These are phyloP conservation scores for Vachellia pachyceras DNA, from an alignment of 306 rosid genomes.

Conservation along the genomic window DNA sequence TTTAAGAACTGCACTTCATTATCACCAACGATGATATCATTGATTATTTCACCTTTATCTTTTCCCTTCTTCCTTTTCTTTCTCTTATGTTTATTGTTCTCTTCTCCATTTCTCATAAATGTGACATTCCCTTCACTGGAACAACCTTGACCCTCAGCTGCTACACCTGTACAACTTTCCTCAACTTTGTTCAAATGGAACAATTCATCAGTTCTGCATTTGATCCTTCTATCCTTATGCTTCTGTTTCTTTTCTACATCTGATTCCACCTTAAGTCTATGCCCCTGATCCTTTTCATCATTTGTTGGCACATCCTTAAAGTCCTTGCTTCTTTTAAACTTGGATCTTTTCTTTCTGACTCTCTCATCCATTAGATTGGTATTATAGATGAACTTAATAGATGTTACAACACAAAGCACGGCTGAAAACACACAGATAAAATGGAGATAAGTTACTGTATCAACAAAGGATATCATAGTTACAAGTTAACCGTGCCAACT, in stretches of 20 bases:
- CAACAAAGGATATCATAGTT: not conserved
- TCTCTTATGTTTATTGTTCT: conserved; percentile 17
- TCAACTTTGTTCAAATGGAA: not conserved
- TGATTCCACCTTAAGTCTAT: conserved; percentile 10
- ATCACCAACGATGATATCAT: not conserved
- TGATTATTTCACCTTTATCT: conserved; percentile 13
- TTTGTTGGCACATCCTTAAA: not conserved
- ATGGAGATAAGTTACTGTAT: too few species aligned
- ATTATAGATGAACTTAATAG: not conserved
- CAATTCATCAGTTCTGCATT: not conserved
- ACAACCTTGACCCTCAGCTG: conserved; percentile 15
- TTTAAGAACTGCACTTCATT: conserved; percentile 27
- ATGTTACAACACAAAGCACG: not conserved
- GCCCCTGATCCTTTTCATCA: conserved; percentile 2
- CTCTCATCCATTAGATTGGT: conserved; percentile 30
- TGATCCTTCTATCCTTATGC: conserved; percentile 23
- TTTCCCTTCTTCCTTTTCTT: conserved; percentile 37
- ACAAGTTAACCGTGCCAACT: not conserved
- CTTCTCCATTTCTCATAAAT: conserved; percentile 2
- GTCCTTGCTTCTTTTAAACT: conserved; percentile 4
- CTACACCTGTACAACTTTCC: conserved; percentile 19
- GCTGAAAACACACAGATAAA: conserved; percentile 17
- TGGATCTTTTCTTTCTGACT: conserved; percentile 23
- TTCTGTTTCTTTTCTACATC: conserved; percentile 26
- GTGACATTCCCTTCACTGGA: not conserved